Conservation (phyloP, 2,329 filamentous ascomycete genomes). For the Fusarium sp. region DNA sequence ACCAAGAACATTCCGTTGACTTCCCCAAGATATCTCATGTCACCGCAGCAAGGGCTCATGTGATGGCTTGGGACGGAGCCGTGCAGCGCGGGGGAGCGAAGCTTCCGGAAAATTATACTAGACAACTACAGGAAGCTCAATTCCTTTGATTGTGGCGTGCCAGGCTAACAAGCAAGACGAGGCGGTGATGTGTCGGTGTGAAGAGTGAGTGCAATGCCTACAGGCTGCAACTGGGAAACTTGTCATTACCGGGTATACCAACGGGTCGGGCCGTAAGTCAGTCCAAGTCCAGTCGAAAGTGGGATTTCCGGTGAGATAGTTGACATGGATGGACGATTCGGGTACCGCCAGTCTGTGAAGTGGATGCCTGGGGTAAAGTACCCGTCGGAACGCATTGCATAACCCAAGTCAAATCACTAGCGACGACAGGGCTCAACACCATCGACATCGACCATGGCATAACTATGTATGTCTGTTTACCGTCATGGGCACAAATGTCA, state of each 20-base stretch:
- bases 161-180: conserved; percentile 7
- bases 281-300: conserved; percentile 16
- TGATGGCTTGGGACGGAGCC: conserved; percentile 33
- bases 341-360: neutral
- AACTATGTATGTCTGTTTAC: conserved; percentile 11
- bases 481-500: conserved; percentile 26
- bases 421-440: conserved; percentile 2
- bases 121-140: conserved; percentile 10
- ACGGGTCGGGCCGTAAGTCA: conserved; percentile 42
- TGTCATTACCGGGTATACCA: conserved; percentile 34
- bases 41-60: conserved; percentile 40
- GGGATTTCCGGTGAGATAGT: conserved; percentile 26
- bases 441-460: conserved; percentile 10
- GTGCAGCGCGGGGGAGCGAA: conserved; percentile 29
- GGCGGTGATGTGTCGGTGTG: conserved; percentile 36
- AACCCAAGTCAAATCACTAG: neutral
- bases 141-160: conserved; percentile 13
- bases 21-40: conserved; percentile 33
- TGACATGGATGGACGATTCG: conserved; percentile 15
- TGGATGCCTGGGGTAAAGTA: conserved; percentile 17
- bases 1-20: conserved; percentile 10
- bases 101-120: conserved; percentile 12
- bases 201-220: neutral
- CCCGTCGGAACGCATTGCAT: conserved; percentile 8
- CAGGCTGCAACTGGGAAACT: neutral